Evolutionary conservation across 129 eudicot genomes (phyloP), one percentile per base, ranked within the genome.

Genomic region (Mikania micrantha): DNA sequence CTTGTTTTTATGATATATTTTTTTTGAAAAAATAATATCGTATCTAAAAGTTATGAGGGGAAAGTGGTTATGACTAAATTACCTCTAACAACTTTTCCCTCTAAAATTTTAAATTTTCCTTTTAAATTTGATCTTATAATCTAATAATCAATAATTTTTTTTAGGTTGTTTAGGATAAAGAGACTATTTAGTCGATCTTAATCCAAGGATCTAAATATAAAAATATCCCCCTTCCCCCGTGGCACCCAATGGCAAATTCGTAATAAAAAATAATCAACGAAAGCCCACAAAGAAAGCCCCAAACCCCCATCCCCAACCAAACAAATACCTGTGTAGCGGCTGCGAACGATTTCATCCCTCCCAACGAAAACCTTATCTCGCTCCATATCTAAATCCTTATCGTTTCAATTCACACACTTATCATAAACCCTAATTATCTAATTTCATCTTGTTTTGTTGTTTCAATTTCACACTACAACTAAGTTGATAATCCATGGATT

Each of bases 341-440:
- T 42, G 57, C 67, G 12, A 71, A 71, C 59, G 45, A 25, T 56
- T 70, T 58, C 67, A 19, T 42, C 71, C 52, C 66, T 59, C 21
- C 40, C 28, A 9, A 11, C 73, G 20, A 36, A 49, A 76, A 76
- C 81, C 78, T 81, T 81, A 81, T 42, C 52, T 54, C 59, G 25
- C 68, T 57, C 54, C 29, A 10, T 20, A 49, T 39, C 67, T 32
- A 9, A 25, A 57, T 21, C 34, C 66, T 58, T 61, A 60, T 59
- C 75, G 63, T 69, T 69, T 70, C 67, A 60, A 9, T 34, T 56
- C 60, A 10, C 5, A 25, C 68, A 15, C 66, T 21, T 21, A 56
- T 36, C 70, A 47, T 50, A 80, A 80, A 80, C 84, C 84, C 84
- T 79, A 69, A 13, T 70, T 41, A 16, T 1, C 38, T 64, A 79